Base-by-base conservation (phyloP, 2,329 filamentous ascomycete genomes). In the Trichoderma cornu-damae region DNA sequence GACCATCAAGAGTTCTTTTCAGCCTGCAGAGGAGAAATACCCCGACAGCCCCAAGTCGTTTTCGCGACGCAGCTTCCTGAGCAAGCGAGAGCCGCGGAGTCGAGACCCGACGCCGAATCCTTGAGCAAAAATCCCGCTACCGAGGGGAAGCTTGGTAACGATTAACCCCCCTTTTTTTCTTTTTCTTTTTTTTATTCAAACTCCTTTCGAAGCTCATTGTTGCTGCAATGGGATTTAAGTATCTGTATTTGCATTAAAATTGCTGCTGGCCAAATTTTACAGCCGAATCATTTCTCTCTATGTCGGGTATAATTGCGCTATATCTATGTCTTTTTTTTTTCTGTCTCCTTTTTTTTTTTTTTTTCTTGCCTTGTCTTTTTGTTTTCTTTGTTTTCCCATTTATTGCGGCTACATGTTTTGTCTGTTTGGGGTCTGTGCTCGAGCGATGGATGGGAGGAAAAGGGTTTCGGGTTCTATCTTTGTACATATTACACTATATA, bases 1-100 rank as follows among this genome's bases (percentile, higher is more conserved):
- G 1, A 77, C 84, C 0, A 70, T 96, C 46, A 87, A 85, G 75
- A 94, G 87, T 68, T 83, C 77, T 54, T 96, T 96, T 67, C 75
- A 76, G 24, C 73, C 73, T 7, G 73, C 77, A 1, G 86, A 84
- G 54, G 62, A 69, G 30, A 71, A 66, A 24, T 72, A 62, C 60
- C 72, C 75, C 1, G 75, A 77, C 32, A 81, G 77, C 62, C 79
- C 80, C 16, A 77, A 73, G 60, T 67, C 74, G 2, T 68, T 72
- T 24, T 65, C 81, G 51, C 75, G 82, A 49, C 76, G 78, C 60
- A 81, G 79, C 66, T 80, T 85, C 66, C 66, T 85, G 61, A 74
- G 76, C 65, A 84, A 83, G 72, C 73, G 77, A 54, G 77, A 79
- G 20, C 62, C 68, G 30, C 70, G 73, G 37, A 59, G 77, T 63